Evolutionary conservation across 768 basidiomycete genomes (phyloP).

Genomic region (Dendrothele bispora): DNA sequence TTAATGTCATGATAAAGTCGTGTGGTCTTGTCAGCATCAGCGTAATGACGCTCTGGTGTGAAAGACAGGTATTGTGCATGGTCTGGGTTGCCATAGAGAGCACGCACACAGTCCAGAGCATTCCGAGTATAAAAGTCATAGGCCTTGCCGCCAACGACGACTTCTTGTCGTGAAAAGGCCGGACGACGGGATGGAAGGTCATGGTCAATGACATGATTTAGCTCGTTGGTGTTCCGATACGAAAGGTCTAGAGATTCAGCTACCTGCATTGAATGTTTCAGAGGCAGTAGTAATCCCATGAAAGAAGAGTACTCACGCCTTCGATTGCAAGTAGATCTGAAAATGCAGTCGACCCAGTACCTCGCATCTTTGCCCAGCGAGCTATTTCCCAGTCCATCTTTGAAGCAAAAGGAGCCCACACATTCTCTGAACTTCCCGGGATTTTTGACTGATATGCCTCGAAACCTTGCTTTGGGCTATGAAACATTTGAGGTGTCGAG

Average conservation of each 20-base stretch:
- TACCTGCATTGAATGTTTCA: slow-evolving; percentile 17
- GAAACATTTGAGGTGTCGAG: no score
- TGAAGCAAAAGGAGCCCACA: slow-evolving; percentile 24
- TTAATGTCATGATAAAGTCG: slow-evolving; percentile 42
- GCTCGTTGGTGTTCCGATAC: slow-evolving; percentile 21
- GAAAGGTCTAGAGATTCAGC: slow-evolving; percentile 24
- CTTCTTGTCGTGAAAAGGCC: slow-evolving; percentile 21
- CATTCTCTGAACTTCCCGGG: slow-evolving; percentile 3
- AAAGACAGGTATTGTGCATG: slow-evolving; percentile 29
- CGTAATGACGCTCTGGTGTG: slow-evolving; percentile 36
- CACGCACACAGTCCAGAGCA: slow-evolving; percentile 29
- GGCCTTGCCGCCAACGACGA: slow-evolving; percentile 26
- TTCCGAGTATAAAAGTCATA: slow-evolving; percentile 31
- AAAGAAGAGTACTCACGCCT: slow-evolving; percentile 27
- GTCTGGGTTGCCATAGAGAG: no score
- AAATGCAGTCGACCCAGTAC: no score
- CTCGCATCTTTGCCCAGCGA: slow-evolving; percentile 28
- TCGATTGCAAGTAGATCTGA: slow-evolving; percentile 36
- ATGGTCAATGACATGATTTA: slow-evolving; percentile 27
- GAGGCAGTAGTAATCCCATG: neutral
- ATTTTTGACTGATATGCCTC: neutral
- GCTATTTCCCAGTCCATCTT: no score
- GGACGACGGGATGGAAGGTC: slow-evolving; percentile 22
- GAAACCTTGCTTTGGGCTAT: neutral
- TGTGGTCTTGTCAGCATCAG: slow-evolving; percentile 20